Evolutionary conservation across 164 flowering plant genomes (phyloP).

Genomic region (Vitis riparia): DNA sequence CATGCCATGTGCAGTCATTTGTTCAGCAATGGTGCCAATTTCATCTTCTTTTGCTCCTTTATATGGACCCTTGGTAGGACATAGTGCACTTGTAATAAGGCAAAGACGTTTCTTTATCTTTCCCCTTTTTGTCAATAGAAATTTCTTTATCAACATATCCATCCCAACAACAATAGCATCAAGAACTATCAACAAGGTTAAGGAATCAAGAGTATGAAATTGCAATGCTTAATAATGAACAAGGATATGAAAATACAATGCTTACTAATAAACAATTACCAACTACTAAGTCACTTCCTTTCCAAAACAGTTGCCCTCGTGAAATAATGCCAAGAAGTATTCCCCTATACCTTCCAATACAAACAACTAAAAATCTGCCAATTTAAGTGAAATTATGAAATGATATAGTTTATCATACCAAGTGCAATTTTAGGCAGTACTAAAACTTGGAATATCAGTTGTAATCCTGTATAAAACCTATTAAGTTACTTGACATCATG

Average conservation of each 20-base stretch:
- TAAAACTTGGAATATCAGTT: too few species aligned
- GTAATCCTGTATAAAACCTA: neutral
- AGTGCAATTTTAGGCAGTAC: neutral
- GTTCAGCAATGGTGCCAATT: slow-evolving; percentile 65
- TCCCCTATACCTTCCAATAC: neutral
- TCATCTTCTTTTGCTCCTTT: slow-evolving; percentile 93
- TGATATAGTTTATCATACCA: neutral
- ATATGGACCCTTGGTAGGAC: slow-evolving; percentile 72
- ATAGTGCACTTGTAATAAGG: slow-evolving; percentile 68
- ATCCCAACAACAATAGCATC: slow-evolving; percentile 95
- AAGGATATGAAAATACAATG: too few species aligned
- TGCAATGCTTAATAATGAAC: neutral
- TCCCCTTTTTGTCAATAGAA: slow-evolving; percentile 70
- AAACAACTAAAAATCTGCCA: neutral
- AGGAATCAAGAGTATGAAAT: slow-evolving; percentile 33
- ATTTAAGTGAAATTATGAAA: neutral
- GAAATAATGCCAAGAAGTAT: neutral
- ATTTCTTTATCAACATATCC: slow-evolving; percentile 94
- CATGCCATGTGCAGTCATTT: slow-evolving; percentile 76
- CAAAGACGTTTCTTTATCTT: slow-evolving; percentile 75
- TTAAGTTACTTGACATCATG: neutral
- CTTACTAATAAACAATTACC: neutral
- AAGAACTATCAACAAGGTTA: slow-evolving; percentile 65
- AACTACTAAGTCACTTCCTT: neutral
- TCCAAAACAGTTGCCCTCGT: neutral